These are phyloP conservation scores for Backusella liffmaniae DNA, from an alignment of 192 early-diverging fungal species.

Conservation along the genomic window DNA sequence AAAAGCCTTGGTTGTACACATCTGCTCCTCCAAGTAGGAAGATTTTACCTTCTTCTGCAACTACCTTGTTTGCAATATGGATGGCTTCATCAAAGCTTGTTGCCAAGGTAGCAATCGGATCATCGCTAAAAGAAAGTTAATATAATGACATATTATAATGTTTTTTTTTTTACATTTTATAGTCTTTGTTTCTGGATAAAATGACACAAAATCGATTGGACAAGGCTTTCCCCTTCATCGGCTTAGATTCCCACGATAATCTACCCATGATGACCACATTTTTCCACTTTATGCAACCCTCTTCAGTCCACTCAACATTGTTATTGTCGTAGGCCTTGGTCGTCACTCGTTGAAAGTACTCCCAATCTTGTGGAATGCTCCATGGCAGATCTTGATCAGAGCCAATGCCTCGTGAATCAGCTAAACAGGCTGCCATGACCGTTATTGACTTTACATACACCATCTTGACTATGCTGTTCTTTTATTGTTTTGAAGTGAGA, in stretches of 20 bases:
- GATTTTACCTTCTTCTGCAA: conserved; percentile 42
- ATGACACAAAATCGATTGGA: conserved; percentile 80
- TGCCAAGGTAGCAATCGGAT: neutral
- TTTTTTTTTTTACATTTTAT: conserved; percentile 19
- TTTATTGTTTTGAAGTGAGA: neutral
- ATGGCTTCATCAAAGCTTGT: conserved; percentile 12
- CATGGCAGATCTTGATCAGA: conserved; percentile 71
- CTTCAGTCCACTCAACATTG: too few species aligned
- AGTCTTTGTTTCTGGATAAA: conserved; percentile 60
- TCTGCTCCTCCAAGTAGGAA: conserved; percentile 78
- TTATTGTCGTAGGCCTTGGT: conserved; percentile 18
- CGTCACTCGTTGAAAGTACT: conserved; percentile 73
- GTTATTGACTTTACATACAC: conserved; percentile 33
- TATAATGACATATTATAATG: neutral
- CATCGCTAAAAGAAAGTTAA: neutral
- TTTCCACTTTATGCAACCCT: neutral
- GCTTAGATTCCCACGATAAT: conserved; percentile 88
- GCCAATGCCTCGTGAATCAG: conserved; percentile 75
- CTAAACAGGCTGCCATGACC: conserved; percentile 75
- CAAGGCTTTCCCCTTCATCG: conserved; percentile 71
- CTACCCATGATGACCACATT: conserved; percentile 96
- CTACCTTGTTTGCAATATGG: conserved; percentile 34
- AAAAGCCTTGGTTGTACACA: conserved; percentile 70
- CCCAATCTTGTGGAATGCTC: conserved; percentile 79
- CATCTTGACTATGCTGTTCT: neutral